These are phyloP conservation scores for Neoarthrinium moseri DNA, from an alignment of 2,329 filamentous ascomycete species.

Conservation along the genomic window DNA sequence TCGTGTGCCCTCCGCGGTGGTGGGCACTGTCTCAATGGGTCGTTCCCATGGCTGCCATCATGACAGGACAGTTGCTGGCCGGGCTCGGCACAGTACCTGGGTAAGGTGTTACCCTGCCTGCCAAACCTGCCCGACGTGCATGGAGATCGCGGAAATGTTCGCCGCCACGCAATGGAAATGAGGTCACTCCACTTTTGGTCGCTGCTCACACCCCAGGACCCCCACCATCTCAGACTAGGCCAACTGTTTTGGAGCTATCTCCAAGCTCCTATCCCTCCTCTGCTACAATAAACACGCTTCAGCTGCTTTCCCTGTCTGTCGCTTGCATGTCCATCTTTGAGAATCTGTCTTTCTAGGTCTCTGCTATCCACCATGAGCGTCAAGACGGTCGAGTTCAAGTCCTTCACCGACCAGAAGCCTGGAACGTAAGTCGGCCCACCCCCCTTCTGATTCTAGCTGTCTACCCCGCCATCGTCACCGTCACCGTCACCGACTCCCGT, in stretches of 20 bases:
- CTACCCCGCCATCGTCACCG: constrained; percentile 30
- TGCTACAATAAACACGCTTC: not conserved
- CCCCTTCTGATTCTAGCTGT: constrained; percentile 17
- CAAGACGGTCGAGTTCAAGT: constrained; percentile 77
- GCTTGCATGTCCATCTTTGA: too few relatives aligned
- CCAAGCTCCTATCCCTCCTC: not conserved
- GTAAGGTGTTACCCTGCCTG: too few relatives aligned
- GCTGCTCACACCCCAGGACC: not conserved
- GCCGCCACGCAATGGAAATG: not conserved
- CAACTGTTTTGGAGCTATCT: constrained; percentile 3
- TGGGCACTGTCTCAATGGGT: too few relatives aligned
- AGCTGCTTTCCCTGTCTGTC: not conserved
- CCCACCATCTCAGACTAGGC: constrained; percentile 5
- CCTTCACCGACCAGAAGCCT: constrained; percentile 96
- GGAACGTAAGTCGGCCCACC: constrained; percentile 77
- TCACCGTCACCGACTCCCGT: not conserved
- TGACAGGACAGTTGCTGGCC: too few relatives aligned
- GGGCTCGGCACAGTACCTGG: too few relatives aligned
- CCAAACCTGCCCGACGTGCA: too few relatives aligned
- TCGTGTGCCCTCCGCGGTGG: too few relatives aligned
- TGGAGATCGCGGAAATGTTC: constrained; percentile 5
- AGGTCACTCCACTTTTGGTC: constrained; percentile 2
- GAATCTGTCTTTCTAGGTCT: too few relatives aligned
- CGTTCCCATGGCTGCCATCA: too few relatives aligned
- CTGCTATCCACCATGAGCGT: constrained; percentile 57